These are phyloP conservation scores for Podospora pseudopauciseta DNA, from an alignment of 495 filamentous ascomycete species.

Conservation along the genomic window DNA sequence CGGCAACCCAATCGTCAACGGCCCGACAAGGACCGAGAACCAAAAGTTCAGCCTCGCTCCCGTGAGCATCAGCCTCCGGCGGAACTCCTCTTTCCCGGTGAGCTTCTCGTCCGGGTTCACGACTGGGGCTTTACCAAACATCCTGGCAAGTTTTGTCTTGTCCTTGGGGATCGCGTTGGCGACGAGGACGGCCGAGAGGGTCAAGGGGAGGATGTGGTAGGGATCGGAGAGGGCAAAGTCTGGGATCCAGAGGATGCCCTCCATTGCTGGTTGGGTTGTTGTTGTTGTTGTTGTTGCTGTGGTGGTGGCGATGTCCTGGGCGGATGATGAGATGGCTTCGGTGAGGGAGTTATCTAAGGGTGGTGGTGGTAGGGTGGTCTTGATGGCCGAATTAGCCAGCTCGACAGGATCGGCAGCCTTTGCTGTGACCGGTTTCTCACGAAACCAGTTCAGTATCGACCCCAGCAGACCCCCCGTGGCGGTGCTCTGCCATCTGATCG, in stretches of 20 bases:
- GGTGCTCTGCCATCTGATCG: slow-evolving; percentile 61
- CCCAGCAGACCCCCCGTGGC: slow-evolving; percentile 52
- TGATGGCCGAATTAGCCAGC: background rate
- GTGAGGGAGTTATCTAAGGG: background rate
- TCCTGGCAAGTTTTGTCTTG: slow-evolving; percentile 10
- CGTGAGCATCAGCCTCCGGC: background rate
- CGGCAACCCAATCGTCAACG: slow-evolving; percentile 52
- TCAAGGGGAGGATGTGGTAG: slow-evolving; percentile 59
- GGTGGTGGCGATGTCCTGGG: background rate
- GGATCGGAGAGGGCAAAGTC: slow-evolving; percentile 71
- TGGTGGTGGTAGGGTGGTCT: background rate
- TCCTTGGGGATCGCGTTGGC: slow-evolving; percentile 37
- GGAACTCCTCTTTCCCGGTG: background rate
- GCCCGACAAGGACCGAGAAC: slow-evolving; percentile 42
- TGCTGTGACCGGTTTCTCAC: slow-evolving; percentile 5
- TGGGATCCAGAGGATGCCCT: slow-evolving; percentile 63
- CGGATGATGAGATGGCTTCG: background rate
- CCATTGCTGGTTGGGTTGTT: background rate
- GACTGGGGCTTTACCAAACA: background rate
- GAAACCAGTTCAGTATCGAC: slow-evolving; percentile 17
- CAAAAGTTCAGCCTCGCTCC: slow-evolving; percentile 9
- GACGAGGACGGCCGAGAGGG: slow-evolving; percentile 51
- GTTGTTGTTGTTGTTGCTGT: background rate
- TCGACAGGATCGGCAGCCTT: background rate
- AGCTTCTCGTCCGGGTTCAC: no score